Evolutionary conservation across 768 basidiomycete species (phyloP).

Genomic region (Macrolepiota albuminosa): DNA sequence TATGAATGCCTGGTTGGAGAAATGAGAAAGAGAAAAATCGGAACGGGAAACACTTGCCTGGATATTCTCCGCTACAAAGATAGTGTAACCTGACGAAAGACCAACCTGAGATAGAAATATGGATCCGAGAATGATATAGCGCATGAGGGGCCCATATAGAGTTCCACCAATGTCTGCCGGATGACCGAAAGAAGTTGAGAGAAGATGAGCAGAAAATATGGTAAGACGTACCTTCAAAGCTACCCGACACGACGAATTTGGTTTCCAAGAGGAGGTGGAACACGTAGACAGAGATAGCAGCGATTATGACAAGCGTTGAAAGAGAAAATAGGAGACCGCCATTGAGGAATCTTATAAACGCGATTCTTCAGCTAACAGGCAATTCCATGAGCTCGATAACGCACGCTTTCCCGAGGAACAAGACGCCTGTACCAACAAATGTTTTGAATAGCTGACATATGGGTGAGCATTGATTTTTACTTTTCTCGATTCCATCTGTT

Average conservation of each 20-base stretch:
- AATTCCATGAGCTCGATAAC: constrained; percentile 19
- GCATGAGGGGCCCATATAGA: constrained; percentile 92
- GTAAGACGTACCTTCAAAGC: constrained; percentile 72
- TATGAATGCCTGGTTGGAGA: constrained; percentile 61
- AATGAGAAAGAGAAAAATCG: background rate
- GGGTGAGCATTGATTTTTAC: background rate
- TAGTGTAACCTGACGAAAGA: constrained; percentile 87
- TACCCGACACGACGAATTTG: constrained; percentile 88
- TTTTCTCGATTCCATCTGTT: constrained; percentile 14
- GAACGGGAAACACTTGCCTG: constrained; percentile 29
- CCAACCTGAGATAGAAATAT: constrained; percentile 88
- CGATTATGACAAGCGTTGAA: constrained; percentile 73
- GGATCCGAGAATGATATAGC: constrained; percentile 79
- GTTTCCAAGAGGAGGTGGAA: constrained; percentile 88
- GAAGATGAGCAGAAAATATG: background rate
- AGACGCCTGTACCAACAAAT: constrained; percentile 96
- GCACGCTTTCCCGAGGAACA: constrained; percentile 94
- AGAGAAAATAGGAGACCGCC: constrained; percentile 91
- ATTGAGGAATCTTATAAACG: constrained; percentile 75
- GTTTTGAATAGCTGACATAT: constrained; percentile 72
- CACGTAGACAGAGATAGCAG: constrained; percentile 83
- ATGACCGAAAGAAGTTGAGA: background rate
- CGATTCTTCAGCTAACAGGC: background rate
- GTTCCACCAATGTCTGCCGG: constrained; percentile 82
- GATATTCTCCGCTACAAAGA: constrained; percentile 94